Percentiles rank a stretch among this genome's conserved stretches.
Evolutionary conservation across 225 moss, liverwort and hornwort genomes (phyloP).

Genomic region (Sphagnum contortum): DNA sequence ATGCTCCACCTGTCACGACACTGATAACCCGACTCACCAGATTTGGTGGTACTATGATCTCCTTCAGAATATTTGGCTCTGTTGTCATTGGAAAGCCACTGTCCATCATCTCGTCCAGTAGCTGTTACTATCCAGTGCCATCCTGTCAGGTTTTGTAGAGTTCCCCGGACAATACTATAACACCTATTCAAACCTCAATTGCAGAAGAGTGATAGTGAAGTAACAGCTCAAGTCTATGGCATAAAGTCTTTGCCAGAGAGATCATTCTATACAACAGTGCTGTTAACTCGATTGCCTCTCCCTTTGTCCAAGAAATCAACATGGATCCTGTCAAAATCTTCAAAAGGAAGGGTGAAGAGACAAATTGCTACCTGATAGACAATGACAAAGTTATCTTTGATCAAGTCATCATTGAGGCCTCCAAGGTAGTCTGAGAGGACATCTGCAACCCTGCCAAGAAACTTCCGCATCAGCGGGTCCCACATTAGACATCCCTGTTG

Average conservation of each 20-base stretch:
- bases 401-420: conserved; percentile 85
- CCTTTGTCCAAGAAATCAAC: too few relatives aligned
- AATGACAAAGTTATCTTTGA: conserved; percentile 94
- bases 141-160: not conserved
- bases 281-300: too few relatives aligned
- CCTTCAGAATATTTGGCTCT: conserved; percentile 78
- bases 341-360: too few relatives aligned
- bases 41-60: conserved; percentile 90
- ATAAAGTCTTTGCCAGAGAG: too few relatives aligned
- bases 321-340: too few relatives aligned
- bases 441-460: conserved; percentile 99
- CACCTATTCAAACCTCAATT: too few relatives aligned
- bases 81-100: conserved; percentile 94
- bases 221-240: too few relatives aligned
- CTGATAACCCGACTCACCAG: conserved; percentile 87
- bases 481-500: conserved; percentile 63
- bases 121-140: conserved; percentile 25
- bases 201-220: too few relatives aligned
- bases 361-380: conserved; percentile 69
- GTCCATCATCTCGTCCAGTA: conserved; percentile 99
- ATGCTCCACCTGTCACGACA: conserved; percentile 81
- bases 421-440: conserved; percentile 88
- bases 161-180: too few relatives aligned
- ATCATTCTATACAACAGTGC: too few relatives aligned
- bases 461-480: conserved; percentile 97